Conservation (phyloP, 2,329 filamentous ascomycete genomes). For the Coniochaeta sp. region DNA sequence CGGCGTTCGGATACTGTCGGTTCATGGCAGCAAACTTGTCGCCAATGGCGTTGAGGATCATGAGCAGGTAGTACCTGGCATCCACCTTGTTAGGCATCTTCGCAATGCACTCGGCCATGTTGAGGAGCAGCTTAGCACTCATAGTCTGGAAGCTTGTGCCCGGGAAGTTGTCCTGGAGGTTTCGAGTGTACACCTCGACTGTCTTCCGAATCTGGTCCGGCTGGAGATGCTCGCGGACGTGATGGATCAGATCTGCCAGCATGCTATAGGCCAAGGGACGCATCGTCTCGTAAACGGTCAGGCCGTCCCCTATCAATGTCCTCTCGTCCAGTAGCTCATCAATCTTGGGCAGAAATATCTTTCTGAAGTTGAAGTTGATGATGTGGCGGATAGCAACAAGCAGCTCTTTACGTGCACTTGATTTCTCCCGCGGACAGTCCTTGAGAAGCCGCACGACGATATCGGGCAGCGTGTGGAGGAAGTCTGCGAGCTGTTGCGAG, state of each 20-base stretch:
- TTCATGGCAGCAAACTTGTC: conserved; percentile 99
- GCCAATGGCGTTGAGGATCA: conserved; percentile 95
- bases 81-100: conserved; percentile 90
- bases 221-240: conserved; percentile 81
- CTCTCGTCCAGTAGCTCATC: conserved; percentile 91
- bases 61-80: conserved; percentile 89
- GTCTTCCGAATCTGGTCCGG: conserved; percentile 92
- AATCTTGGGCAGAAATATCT: conserved; percentile 90
- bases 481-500: conserved; percentile 78
- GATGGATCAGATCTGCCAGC: conserved; percentile 95
- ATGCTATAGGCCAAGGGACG: conserved; percentile 94
- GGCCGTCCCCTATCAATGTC: conserved; percentile 87
- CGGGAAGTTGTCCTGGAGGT: conserved; percentile 90
- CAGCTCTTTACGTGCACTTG: conserved; percentile 86
- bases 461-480: conserved; percentile 74
- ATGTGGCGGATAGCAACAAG: conserved; percentile 96
- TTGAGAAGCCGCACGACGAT: conserved; percentile 88
- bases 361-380: conserved; percentile 97
- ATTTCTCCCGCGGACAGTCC: conserved; percentile 93
- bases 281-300: conserved; percentile 97
- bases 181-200: conserved; percentile 94
- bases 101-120: conserved; percentile 97
- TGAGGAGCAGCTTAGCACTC: conserved; percentile 93
- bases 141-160: conserved; percentile 99
- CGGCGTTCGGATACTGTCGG: conserved; percentile 85